phyloP scores from a whole-genome alignment of 108 stramenopile genomes.

The Mayamaea pseudoterrestris region DNA sequence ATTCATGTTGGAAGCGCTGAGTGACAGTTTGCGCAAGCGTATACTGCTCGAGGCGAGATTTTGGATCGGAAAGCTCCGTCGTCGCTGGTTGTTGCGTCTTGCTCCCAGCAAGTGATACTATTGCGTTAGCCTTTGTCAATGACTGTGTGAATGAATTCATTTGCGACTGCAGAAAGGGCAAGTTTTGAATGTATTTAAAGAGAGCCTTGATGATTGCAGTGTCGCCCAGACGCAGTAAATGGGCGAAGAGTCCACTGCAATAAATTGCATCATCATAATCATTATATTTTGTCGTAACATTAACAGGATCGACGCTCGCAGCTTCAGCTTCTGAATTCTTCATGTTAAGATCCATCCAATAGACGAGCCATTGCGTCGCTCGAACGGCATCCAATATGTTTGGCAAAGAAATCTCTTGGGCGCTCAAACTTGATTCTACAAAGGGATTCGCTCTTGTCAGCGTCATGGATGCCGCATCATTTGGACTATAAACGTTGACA shows the following conservation, averaged over 20 bases:
- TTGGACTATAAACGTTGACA: not conserved
- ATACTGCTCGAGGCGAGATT: conserved; percentile 16
- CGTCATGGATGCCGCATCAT: not conserved
- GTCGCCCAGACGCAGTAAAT: not conserved
- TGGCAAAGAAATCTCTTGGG: not conserved
- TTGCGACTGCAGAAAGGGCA: conserved; percentile 27
- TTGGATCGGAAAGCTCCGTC: not conserved
- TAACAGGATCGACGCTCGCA: not conserved
- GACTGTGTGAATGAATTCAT: conserved; percentile 26
- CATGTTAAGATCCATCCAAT: conserved; percentile 9
- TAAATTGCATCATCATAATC: not conserved
- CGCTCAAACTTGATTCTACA: not conserved
- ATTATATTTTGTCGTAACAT: too few relatives aligned
- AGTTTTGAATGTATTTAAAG: conserved; percentile 23
- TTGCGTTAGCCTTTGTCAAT: conserved; percentile 5
- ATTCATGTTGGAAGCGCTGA: conserved; percentile 23
- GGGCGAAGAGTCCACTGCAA: not conserved
- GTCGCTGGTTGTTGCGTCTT: not conserved
- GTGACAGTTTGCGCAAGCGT: conserved; percentile 14
- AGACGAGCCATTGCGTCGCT: not conserved
- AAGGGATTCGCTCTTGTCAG: not conserved
- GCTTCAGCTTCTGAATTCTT: not conserved
- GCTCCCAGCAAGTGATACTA: not conserved
- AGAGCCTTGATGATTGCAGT: conserved; percentile 19
- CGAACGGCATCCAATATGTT: not conserved